These are phyloP conservation scores for Lactarius akahatsu DNA, from an alignment of 768 basidiomycete genomes.

Conservation along the genomic window DNA sequence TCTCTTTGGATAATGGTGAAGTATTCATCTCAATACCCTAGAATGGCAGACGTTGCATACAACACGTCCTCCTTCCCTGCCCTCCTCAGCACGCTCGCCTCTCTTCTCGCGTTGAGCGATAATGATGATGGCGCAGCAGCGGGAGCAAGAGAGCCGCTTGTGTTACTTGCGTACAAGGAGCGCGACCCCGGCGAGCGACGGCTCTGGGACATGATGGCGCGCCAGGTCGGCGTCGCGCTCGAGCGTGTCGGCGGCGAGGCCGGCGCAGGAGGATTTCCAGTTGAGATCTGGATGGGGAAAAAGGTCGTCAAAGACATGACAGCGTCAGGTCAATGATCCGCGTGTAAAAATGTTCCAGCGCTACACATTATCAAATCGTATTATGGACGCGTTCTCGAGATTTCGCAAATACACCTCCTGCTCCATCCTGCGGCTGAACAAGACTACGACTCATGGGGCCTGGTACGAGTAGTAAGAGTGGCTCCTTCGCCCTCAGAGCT, in stretches of 20 bases:
- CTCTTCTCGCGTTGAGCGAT: conserved; percentile 41
- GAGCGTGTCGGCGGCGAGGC: conserved; percentile 49
- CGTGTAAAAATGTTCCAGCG: too few relatives aligned
- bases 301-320: neutral
- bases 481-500: too few relatives aligned
- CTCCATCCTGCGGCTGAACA: too few relatives aligned
- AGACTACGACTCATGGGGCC: too few relatives aligned
- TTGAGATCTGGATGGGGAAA: conserved; percentile 70
- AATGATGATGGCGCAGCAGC: neutral
- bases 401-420: too few relatives aligned
- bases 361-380: too few relatives aligned
- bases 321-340: neutral
- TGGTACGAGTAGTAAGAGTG: too few relatives aligned
- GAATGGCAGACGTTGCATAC: conserved; percentile 90
- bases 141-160: conserved; percentile 37
- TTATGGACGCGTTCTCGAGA: too few relatives aligned
- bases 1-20: neutral
- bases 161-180: conserved; percentile 86
- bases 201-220: conserved; percentile 61
- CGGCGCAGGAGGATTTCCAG: conserved; percentile 62
- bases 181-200: conserved; percentile 73
- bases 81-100: conserved; percentile 63
- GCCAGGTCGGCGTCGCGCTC: conserved; percentile 54
- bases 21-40: neutral
- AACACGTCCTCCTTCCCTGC: conserved; percentile 84